Evolutionary conservation across 108 stramenopile species (phyloP), one percentile per base, ranked within the genome.

Genomic region (Skeletonema grethae): DNA sequence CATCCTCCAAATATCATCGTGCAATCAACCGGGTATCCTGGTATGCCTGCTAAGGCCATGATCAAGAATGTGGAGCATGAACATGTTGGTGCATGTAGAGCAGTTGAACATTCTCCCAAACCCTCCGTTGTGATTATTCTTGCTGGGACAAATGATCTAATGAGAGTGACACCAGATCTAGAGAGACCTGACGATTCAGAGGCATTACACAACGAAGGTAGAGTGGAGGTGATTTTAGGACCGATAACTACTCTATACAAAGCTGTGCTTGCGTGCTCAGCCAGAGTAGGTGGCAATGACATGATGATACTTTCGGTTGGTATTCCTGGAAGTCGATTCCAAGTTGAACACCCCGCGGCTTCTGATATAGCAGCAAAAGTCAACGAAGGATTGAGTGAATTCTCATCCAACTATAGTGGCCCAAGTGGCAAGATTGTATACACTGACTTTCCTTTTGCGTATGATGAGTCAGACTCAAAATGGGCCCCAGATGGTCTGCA

Each of bases 61-160:
- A 15, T 84, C 24, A 80, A 86, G 31, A 63, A 63, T 12, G 20
- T 73, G 12, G 65, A 78, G 38, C 82, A 72, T 50, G 13, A 61
- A 5, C 57, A 15, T 0, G 39, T 45, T 0, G 88, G 86, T 12
- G 32, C 88, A 13, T 38, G 74, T 10, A 59, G 65, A 0, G 62
- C 63, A 10, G 62, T 84, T 31, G 75, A 59, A 6, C 30, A 50
- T 16, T 41, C 79, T 61, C 85, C 85, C 63, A 24, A 76, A 3
- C 18, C 86, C 0, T 76, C 77, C 0, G 57, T 90, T 25, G 73
- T 85, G 25, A 77, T 90, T 53, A 62, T 90, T 20, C 63, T 90
- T 32, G 86, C 87, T 7, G 89, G 88, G 13, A 86, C 89, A 0
- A 90, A 92, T 78, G 89, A 90, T 82, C 70, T 92, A 58, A 84